Percentiles rank a stretch among this genome's conserved stretches.
Evolutionary conservation across 345 rosid species (phyloP).

Genomic region (Brassica cretica): DNA sequence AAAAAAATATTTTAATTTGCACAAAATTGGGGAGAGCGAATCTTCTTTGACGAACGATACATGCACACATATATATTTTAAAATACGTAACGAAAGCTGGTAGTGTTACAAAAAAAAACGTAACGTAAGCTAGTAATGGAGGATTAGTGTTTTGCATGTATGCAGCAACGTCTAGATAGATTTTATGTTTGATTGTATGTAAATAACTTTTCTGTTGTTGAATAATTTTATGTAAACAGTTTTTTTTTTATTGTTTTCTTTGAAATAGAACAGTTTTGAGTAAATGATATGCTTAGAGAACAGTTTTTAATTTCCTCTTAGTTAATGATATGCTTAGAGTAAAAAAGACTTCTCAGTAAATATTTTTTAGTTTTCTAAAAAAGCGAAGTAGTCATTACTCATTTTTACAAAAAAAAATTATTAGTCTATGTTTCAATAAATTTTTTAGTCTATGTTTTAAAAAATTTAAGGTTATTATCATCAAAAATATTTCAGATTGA

Average conservation of each 20-base stretch:
- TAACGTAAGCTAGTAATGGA: conserved; percentile 21
- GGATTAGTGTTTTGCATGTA: conserved; percentile 34
- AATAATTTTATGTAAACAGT: too few species aligned
- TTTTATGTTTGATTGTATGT: neutral
- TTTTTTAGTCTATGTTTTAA: neutral
- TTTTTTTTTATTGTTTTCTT: too few species aligned
- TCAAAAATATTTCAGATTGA: neutral
- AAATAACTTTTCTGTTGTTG: neutral
- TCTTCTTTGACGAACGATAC: neutral
- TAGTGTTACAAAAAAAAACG: too few species aligned
- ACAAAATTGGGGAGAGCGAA: neutral
- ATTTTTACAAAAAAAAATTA: neutral
- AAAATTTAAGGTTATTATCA: neutral
- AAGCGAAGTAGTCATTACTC: neutral
- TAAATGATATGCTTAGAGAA: neutral
- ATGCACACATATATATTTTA: neutral
- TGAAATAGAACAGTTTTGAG: too few species aligned
- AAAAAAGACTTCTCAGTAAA: too few species aligned
- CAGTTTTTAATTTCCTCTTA: too few species aligned
- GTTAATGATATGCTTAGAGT: neutral
- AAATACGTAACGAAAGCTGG: too few species aligned
- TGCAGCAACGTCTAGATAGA: conserved; percentile 4
- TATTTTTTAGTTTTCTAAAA: neutral
- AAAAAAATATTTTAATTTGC: neutral
- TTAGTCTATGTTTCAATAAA: neutral